Base-by-base conservation (phyloP, 768 basidiomycete species). In the Tricholoma sp. region DNA sequence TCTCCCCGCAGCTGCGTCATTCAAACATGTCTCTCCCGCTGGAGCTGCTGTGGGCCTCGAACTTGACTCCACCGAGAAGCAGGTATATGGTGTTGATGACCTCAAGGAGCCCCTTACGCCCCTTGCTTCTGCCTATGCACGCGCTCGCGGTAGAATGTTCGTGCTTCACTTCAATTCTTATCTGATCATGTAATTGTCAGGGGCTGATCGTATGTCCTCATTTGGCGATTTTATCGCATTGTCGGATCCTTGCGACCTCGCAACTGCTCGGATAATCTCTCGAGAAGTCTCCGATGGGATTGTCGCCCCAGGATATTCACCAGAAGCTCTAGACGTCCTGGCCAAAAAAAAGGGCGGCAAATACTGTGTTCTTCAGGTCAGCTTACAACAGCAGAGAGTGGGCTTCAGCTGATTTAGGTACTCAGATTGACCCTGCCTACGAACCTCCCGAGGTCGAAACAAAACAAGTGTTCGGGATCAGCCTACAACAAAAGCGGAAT, bases 1-100 rank as follows among this genome's bases (percentile, higher is more conserved):
- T 34, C 84, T 98, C 47, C 95, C 97, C 15, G 97, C 97, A 12
- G 96, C 97, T 11, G 96, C 97, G 0, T 98, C 95, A 0, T 99
- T 98, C 86, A 99, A 99, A 76, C 97, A 99, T 67, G 97, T 99
- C 57, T 98, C 96, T 15, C 97, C 97, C 10, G 97, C 97, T 1
- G 97, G 97, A 51, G 94, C 91, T 6, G 97, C 95, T 28, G 91
- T 98, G 11, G 96, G 94, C 20, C 69, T 97, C 55, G 83, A 83
- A 66, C 80, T 99, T 44, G 80, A 85, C 62, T 87, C 90, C 29
- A 81, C 78, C 0, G 95, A 98, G 73, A 92, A 94, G 66, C 86
- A 89, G 63, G 95, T 98, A 0, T 98, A 98, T 61, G 96, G 94
- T 2, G 95, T 97, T 0, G 94, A 98, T 36, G 97, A 98, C 64